Evolutionary conservation across 306 rosid species (phyloP), one percentile per base, ranked within the genome.

Genomic region (Inga leiocalycina): DNA sequence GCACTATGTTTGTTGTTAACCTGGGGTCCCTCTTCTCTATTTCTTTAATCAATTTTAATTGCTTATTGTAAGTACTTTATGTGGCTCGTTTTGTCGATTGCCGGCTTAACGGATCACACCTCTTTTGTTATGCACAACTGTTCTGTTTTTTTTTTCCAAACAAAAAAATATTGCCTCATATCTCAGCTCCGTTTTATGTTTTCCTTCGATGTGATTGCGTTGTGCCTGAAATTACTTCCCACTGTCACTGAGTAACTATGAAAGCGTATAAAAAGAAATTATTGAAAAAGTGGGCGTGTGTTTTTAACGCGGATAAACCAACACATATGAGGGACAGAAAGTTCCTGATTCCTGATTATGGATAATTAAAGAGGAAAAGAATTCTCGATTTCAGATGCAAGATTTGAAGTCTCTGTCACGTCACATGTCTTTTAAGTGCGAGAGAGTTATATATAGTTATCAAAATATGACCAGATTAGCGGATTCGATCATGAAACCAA

Each of bases 21-120:
- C 57, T 43, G 68, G 24, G 24, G 12, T 69, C 82, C 82, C 45
- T 66, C 68, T 35, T 27, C 9, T 32, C 2, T 8, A 27, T 74
- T 24, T 27, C 14, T 22, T 15, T 12, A n/a, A 68, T 76, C 83
- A 22, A 62, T 70, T 71, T 4, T 49, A 49, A 49, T 49, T 39
- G 8, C 43, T 0, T 5, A 75, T 76, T 76, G 17, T 66, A 7
- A 67, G 71, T 20, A 67, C 35, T 35, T 3, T 39, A 19, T 39
- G 14, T 8, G 4, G 14, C 68, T 59, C 67, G 14, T 81, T 74
- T 81, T 81, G 73, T 66, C 14, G 76, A 73, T 54, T 85, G 79
- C 19, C 80, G 41, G 83, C 82, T 78, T 78, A 56, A 86, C 80
- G 80, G 65, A 75, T 39, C 43, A 44, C 77, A 69, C 68, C 19